Conservation (phyloP, 108 stramenopile genomes). For the Licmophora abbreviata region DNA sequence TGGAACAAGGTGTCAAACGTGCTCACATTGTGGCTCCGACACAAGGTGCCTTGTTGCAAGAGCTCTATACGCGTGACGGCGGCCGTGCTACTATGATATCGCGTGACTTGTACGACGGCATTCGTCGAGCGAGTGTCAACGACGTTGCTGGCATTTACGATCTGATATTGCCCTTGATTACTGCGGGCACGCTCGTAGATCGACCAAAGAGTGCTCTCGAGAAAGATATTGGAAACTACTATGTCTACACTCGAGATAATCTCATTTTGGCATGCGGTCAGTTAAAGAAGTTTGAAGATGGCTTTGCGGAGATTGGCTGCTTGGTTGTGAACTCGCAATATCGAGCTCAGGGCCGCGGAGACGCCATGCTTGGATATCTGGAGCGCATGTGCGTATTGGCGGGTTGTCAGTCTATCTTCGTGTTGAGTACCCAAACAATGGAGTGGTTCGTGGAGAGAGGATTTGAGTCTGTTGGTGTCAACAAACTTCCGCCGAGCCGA, state of each 20-base stretch:
- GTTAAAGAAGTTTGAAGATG: constrained; percentile 73
- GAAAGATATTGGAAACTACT: constrained; percentile 75
- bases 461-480: constrained; percentile 64
- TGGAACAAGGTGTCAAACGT: constrained; percentile 82
- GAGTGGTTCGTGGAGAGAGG: constrained; percentile 95
- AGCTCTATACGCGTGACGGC: constrained; percentile 95
- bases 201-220: constrained; percentile 72
- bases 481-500: constrained; percentile 62
- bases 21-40: constrained; percentile 82
- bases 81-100: constrained; percentile 86
- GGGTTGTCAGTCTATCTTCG: constrained; percentile 75
- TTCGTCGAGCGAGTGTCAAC: constrained; percentile 71
- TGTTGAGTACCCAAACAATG: constrained; percentile 92
- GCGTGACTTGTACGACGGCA: constrained; percentile 93
- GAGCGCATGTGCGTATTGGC: constrained; percentile 78
- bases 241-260: constrained; percentile 86
- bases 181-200: constrained; percentile 74
- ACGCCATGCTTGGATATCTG: constrained; percentile 93
- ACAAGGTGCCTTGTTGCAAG: constrained; percentile 82
- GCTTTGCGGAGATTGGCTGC: constrained; percentile 90
- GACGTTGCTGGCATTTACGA: constrained; percentile 84
- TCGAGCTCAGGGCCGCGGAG: constrained; percentile 82
- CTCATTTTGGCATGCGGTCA: constrained; percentile 85
- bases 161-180: constrained; percentile 80
- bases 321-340: constrained; percentile 85